These are phyloP conservation scores for Rhizopogon vesiculosus DNA, from an alignment of 768 basidiomycete genomes.

Conservation along the genomic window DNA sequence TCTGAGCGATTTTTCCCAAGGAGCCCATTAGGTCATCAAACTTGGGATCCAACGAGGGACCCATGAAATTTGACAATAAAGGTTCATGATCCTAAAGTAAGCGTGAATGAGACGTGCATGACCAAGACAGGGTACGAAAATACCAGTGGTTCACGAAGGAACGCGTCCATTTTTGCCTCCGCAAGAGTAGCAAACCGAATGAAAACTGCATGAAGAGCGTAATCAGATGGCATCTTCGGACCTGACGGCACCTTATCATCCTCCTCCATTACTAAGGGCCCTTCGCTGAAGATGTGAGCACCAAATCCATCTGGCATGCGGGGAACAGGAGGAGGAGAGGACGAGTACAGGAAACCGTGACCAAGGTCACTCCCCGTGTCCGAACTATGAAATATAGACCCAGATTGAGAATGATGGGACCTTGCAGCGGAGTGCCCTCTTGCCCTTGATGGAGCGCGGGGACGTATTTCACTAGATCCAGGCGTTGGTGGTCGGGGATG, in stretches of 20 bases:
- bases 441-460: conserved; percentile 36
- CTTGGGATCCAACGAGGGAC: conserved; percentile 64
- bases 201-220: conserved; percentile 84
- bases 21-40: conserved; percentile 86
- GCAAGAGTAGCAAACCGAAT: conserved; percentile 79
- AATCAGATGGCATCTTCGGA: conserved; percentile 82
- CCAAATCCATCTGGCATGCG: conserved; percentile 65
- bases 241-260: conserved; percentile 68
- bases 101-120: neutral
- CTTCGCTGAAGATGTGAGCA: conserved; percentile 38
- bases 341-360: conserved; percentile 33
- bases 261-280: conserved; percentile 48
- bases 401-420: conserved; percentile 74
- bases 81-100: conserved; percentile 62
- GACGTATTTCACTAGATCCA: conserved; percentile 39
- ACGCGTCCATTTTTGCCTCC: conserved; percentile 74
- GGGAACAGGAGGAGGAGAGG: conserved; percentile 75
- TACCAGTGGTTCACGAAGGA: conserved; percentile 66
- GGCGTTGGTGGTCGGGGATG: conserved; percentile 61
- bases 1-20: conserved; percentile 81
- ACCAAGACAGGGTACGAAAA: conserved; percentile 20
- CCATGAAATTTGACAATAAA: conserved; percentile 62
- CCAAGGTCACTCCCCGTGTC: conserved; percentile 71
- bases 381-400: conserved; percentile 66
- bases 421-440: conserved; percentile 60